These are phyloP conservation scores for Tetrahymena malaccensis DNA, from an alignment of 73 alveolate species.

Conservation along the genomic window DNA sequence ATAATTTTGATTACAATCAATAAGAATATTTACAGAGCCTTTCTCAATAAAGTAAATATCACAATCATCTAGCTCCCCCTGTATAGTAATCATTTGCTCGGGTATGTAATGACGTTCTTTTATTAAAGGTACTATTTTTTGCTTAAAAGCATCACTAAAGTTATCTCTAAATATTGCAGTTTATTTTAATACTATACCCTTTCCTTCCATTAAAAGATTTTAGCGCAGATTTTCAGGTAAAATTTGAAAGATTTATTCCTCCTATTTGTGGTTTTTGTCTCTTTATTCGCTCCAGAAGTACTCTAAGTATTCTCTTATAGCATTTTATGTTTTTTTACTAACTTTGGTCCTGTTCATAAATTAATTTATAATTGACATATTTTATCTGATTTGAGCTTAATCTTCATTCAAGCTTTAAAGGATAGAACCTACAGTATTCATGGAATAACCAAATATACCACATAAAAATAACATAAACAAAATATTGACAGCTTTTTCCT, in stretches of 20 bases:
- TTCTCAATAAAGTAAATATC: slow-evolving; percentile 14
- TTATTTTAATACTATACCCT: background rate
- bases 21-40: slow-evolving; percentile 11
- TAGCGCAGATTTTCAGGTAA: slow-evolving; percentile 8
- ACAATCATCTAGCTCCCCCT: slow-evolving; percentile 20
- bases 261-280: slow-evolving; percentile 27
- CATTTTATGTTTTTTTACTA: slow-evolving; percentile 46
- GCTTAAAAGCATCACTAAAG: slow-evolving; percentile 7
- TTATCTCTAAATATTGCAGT: background rate
- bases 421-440: background rate
- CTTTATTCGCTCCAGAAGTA: slow-evolving; percentile 29
- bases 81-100: background rate
- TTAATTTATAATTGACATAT: slow-evolving; percentile 42
- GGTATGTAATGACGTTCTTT: slow-evolving; percentile 26
- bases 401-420: background rate
- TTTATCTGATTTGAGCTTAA: slow-evolving; percentile 43
- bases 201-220: slow-evolving; percentile 11
- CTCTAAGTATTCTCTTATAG: slow-evolving; percentile 64
- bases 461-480: background rate
- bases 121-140: background rate
- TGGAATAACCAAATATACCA: background rate
- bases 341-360: slow-evolving; percentile 55
- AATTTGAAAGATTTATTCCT: background rate
- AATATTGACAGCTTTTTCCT: background rate
- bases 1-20: background rate